Evolutionary conservation across 73 alveolate genomes (phyloP), one percentile per base, ranked within the genome.

Genomic region (Paramecium caudatum): DNA sequence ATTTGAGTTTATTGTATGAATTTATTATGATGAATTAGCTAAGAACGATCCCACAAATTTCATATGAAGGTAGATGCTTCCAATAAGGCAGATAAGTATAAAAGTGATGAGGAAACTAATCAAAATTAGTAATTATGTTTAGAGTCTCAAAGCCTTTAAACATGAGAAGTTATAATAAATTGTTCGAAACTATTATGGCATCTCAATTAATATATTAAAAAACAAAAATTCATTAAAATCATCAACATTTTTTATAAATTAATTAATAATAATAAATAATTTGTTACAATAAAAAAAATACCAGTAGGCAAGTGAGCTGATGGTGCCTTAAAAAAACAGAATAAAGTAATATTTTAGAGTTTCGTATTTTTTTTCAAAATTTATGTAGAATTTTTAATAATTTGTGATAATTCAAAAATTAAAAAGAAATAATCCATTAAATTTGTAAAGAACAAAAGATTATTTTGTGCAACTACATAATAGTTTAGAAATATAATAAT

Each of bases 121-220:
- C 4, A 55, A 23, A 55, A 55, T 21, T 0, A 55, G 80, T 55
- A 55, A 23, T 55, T 55, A 23, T 1, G 7, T 55, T 8, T 55
- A 27, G 1, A 55, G 80, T 55, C 80, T 55, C 80, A 55, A 10
- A 55, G 23, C 30, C 30, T 55, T 55, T 27, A 55, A 43, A 55
- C 12, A 55, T 0, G 5, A 27, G 80, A 55, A 55, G 30, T 55
- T 55, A 55, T 55, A n/a, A n/a, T 39, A 39, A 39, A 39, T 39
- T 39, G 9, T 39, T 39, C 9, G 9, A 39, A 39, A 6, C 9
- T 39, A 5, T 39, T 39, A 6, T 39, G 48, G 48, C 5, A 6
- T 39, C 48, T 39, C 5, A 6, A 6, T 39, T 39, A 5, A 39
- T 39, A 39, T 39, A 39, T 5, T 6, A 39, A 39, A 39, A 6